Evolutionary conservation across 2,329 filamentous ascomycete genomes (phyloP), one percentile per base, ranked within the genome.

Genomic region (Cyphellophora attinorum): DNA sequence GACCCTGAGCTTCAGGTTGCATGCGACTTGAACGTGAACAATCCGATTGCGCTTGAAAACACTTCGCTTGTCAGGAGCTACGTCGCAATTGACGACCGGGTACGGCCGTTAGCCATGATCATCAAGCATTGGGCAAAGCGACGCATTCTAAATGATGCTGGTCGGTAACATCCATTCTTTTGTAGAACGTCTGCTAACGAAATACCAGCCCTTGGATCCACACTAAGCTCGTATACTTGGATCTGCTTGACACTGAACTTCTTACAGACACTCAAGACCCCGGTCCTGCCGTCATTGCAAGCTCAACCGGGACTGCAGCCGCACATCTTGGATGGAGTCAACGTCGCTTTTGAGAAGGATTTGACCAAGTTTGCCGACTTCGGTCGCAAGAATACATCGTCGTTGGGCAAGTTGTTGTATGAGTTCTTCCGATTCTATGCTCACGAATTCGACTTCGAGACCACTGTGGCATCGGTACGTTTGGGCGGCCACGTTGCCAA

Each of bases 1-100:
- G 91, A 98, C 56, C 91, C 91, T 3, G 85, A 94, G 57, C 68
- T 95, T 38, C 69, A 79, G 45, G 68, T 98, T 33, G 83, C 86
- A 11, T 95, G 88, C 58, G 91, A 98, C 56, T 91, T 98, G 81
- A 98, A 98, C 50, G 88, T 98, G 62, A 98, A 98, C 65, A 98
- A 96, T 51, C 91, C 88, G 1, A 62, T 93, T 34, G 91, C 91
- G 3, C 67, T 98, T 41, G 88, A 96, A 58, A 98, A 98, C 53
- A 98, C 91, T 11, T 78, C 88, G 33, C 93, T 98, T 88, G 91
- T 98, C 51, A 85, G 88, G 55, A 94, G 86, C 1, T 98, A 98
- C 60, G 85, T 98, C 41, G 79, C 93, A 52, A 81, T 93, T 38
- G 91, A 98, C 58, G 77, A 86, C 25, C 79, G 91, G 41, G 85